Conservation (phyloP, 257 asterid genomes). For the Nicotiana tomentosiformis region DNA sequence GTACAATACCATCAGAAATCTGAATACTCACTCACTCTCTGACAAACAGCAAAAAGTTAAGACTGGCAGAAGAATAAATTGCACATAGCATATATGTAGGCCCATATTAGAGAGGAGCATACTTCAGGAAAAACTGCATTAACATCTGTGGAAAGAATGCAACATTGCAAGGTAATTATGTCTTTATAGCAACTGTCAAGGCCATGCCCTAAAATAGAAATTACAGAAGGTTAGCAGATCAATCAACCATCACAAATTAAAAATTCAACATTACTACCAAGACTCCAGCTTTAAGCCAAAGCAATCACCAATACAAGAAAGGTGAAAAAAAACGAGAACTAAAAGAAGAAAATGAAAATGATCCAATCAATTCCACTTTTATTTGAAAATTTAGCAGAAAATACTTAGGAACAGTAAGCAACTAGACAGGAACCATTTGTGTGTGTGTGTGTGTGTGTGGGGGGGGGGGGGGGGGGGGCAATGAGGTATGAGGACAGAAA, state of each 20-base stretch:
- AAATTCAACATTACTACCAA: neutral
- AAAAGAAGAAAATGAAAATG: neutral
- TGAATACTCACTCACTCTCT: neutral
- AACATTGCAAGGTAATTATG: conserved; percentile 1
- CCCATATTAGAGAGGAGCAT: conserved; percentile 12
- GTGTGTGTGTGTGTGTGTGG: no score
- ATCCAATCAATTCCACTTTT: neutral
- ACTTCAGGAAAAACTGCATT: neutral
- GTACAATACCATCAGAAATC: neutral
- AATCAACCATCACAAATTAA: neutral
- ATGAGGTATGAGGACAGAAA: neutral
- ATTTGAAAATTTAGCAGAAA: neutral
- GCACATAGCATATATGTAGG: neutral
- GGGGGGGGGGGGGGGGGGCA: no score
- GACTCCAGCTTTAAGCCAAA: neutral
- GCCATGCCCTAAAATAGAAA: conserved; percentile 11
- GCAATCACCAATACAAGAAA: neutral
- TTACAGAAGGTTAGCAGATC: conserved; percentile 11
- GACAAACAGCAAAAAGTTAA: neutral
- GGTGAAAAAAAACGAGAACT: neutral
- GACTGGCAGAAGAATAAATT: neutral
- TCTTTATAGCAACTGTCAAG: conserved; percentile 14
- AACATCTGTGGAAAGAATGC: conserved; percentile 15
- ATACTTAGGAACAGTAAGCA: neutral
- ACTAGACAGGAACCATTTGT: neutral